These are phyloP conservation scores for Amoebophrya sp. DNA, from an alignment of 169 alveolate genomes.

Conservation along the genomic window DNA sequence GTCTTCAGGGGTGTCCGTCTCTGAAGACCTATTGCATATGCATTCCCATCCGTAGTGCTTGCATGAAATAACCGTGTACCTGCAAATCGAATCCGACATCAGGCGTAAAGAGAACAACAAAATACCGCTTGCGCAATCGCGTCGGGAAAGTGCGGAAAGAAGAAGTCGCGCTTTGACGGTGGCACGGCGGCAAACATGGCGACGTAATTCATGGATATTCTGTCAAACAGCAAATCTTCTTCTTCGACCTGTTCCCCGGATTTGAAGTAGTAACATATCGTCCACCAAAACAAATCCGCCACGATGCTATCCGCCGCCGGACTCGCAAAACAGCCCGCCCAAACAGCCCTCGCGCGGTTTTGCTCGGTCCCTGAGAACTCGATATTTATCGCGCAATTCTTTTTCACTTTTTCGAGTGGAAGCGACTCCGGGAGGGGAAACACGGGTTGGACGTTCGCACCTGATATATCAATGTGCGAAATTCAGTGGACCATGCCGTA, in stretches of 20 bases:
- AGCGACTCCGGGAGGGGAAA: neutral
- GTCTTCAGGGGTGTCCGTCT: no score
- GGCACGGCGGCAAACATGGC: neutral
- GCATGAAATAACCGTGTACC: no score
- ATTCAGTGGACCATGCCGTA: no score
- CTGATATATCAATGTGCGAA: neutral
- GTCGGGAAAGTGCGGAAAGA: neutral
- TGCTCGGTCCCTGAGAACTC: neutral
- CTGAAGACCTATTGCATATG: no score
- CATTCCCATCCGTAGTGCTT: no score
- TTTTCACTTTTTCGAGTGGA: neutral
- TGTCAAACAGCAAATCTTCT: neutral
- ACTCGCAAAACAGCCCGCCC: neutral
- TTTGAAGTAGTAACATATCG: neutral
- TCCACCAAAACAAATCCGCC: neutral
- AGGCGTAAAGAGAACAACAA: no score
- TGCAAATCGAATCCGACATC: no score
- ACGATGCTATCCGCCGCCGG: neutral
- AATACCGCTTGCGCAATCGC: neutral
- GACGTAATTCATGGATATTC: neutral
- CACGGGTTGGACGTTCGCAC: neutral
- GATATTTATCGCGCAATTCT: neutral
- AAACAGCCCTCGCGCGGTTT: neutral
- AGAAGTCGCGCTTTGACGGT: neutral
- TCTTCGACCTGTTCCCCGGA: neutral